Evolutionary conservation across 108 stramenopile species (phyloP), one percentile per base, ranked within the genome.

Genomic region (Fistulifera pelliculosa): DNA sequence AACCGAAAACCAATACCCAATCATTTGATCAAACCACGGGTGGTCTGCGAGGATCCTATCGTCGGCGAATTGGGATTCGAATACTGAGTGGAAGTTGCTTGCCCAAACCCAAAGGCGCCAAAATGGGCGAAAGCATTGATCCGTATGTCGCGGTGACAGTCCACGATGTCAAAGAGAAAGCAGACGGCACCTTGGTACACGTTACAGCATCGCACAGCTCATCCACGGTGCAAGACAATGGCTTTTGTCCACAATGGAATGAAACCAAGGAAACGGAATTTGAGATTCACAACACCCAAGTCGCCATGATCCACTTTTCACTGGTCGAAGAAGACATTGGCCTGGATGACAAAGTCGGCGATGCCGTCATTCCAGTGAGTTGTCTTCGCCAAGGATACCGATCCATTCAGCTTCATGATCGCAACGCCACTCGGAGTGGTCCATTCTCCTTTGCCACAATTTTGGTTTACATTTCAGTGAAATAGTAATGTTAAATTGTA

Each of bases 381-480:
- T 81, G 81, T 40, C 55, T 91, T 23, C 74, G 90, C 39, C 62
- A 73, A 50, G 90, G 90, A 2, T 85, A 77, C 47, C 74, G 90
- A 43, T 75, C 64, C 53, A 76, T 91, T 7, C 55, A 60, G 12
- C 61, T 91, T 31, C 81, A 70, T 65, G 90, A 91, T 64, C 55
- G 63, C 0, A 70, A 77, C 52, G 31, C 31, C 58, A 72, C 69
- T 10, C 59, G 85, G 15, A 73, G 62, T 50, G 85, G 90, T 52
- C 71, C 82, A 1, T 77, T 81, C 69, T 75, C 64, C 21, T 83
- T 69, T 69, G 75, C 90, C 6, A 82, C 83, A 6, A 47, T 91
- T 38, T 60, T 91, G 53, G 77, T 91, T 2, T 21, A 62, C 26
- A 56, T 73, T 23, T 10, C 8, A 6, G 3, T 35, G 8, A 35